phyloP scores from a whole-genome alignment of 345 rosid genomes.

The Salix brachista region DNA sequence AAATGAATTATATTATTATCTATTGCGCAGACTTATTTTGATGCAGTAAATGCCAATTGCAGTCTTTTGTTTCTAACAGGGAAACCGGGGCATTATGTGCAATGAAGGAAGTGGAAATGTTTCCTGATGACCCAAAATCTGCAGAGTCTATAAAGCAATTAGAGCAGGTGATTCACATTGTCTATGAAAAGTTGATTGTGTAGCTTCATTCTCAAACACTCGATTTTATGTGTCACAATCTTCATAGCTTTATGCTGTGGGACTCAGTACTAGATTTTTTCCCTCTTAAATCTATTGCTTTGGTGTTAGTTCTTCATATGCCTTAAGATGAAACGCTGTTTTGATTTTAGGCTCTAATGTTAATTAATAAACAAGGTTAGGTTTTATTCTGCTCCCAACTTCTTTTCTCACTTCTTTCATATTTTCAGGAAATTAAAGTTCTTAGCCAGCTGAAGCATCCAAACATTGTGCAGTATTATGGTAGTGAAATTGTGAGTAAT shows the following conservation, averaged over 20 bases:
- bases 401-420: constrained; percentile 14
- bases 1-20: constrained; percentile 9
- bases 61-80: constrained; percentile 36
- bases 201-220: neutral
- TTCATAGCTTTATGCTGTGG: neutral
- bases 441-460: constrained; percentile 91
- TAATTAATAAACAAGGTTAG: neutral
- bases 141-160: constrained; percentile 78
- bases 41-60: constrained; percentile 14
- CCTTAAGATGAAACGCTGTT: neutral
- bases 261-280: neutral
- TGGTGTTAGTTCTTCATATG: neutral
- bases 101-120: constrained; percentile 91
- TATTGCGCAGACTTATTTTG: constrained; percentile 11
- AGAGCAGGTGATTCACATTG: constrained; percentile 56
- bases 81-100: constrained; percentile 97
- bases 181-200: neutral
- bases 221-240: neutral
- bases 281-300: neutral
- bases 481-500: constrained; percentile 89
- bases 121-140: constrained; percentile 90
- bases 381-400: neutral
- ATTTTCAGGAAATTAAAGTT: constrained; percentile 77
- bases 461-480: constrained; percentile 95
- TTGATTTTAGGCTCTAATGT: neutral